Base-by-base conservation (phyloP, 306 rosid genomes). In the Acacia confusa region DNA sequence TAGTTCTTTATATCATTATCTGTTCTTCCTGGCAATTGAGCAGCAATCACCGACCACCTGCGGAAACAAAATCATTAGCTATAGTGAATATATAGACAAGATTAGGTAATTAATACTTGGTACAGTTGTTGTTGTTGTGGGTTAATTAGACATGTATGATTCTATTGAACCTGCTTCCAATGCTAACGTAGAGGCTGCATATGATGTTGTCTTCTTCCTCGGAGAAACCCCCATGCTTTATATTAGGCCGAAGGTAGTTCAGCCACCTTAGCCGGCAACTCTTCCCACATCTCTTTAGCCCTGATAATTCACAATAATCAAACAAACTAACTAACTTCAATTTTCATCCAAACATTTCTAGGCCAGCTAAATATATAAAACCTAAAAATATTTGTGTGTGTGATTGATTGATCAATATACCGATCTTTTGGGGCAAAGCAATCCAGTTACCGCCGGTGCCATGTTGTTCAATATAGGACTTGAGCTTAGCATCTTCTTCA, bases 31-130 rank as follows among this genome's bases (percentile, higher is more conserved):
- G 97, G 98, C 40, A 92, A 85, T 81, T 95, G 98, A 58, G 98
- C 95, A 44, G 98, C 98, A 40, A 92, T 92, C n/a, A 95, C 89
- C 44, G 98, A 95, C 98, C 98, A 95, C 87, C 97, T 95, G 41
- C 1, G 12, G 10, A 79, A 63, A 41, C 69, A 63, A 28, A 63
- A 63, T 63, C 41, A 27, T 63, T 11, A 28, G 41, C 52, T 13
- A 47, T 15, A 28, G 10, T 61, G 34, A 61, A 61, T 19, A 50
- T 17, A 52, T 14, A 63, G 40, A 63, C 20, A 14, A 63, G 36
- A 27, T 8, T 27, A 28, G 69, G 69, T 63, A 63, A 28, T 13
- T 7, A 19, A 63, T 14, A 12, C 16, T 22, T 27, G 38, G 66
- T 25, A 36, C 40, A 36, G 40, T 36, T 36, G 40, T 36, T 57